Conservation (phyloP, 768 basidiomycete genomes). For the Gyrodon lividus region DNA sequence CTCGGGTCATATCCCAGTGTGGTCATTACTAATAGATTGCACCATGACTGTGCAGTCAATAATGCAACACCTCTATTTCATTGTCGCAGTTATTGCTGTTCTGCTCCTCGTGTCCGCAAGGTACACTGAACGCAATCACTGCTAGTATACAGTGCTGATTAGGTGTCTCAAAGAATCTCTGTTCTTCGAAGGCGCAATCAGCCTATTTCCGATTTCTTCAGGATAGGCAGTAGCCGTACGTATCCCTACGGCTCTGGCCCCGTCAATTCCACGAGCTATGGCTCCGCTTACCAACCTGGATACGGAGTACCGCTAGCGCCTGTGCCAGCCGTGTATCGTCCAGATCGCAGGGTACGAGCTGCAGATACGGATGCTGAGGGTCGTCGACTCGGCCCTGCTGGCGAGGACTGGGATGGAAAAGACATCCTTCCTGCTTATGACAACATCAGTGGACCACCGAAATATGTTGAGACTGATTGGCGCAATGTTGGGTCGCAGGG, state of each 20-base stretch:
- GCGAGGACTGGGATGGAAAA: conserved; percentile 39
- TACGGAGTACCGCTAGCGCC: conserved; percentile 16
- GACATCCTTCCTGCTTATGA: conserved; percentile 51
- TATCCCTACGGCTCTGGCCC: conserved; percentile 5
- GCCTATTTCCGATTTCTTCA: conserved; percentile 21
- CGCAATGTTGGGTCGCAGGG: background rate
- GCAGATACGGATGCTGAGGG: conserved; percentile 41
- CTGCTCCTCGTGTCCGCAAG: conserved; percentile 20
- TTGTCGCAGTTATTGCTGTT: conserved; percentile 12
- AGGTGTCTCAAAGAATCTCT: conserved; percentile 12
- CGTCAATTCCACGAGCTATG: background rate
- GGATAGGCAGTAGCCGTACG: background rate
- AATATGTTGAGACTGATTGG: conserved; percentile 34
- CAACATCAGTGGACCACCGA: conserved; percentile 44
- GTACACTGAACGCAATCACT: conserved; percentile 4
- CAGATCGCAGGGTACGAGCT: conserved; percentile 29
- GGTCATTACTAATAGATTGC: background rate
- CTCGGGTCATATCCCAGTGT: no score
- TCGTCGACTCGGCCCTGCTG: conserved; percentile 33
- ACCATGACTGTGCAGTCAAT: conserved; percentile 12
- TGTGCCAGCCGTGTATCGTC: conserved; percentile 21
- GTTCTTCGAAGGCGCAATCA: conserved; percentile 25
- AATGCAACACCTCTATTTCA: conserved; percentile 24
- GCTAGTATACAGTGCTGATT: conserved; percentile 3
- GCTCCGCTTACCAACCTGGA: conserved; percentile 11